Base-by-base conservation (phyloP, 164 flowering plant genomes). In the Kingdonia uniflora region DNA sequence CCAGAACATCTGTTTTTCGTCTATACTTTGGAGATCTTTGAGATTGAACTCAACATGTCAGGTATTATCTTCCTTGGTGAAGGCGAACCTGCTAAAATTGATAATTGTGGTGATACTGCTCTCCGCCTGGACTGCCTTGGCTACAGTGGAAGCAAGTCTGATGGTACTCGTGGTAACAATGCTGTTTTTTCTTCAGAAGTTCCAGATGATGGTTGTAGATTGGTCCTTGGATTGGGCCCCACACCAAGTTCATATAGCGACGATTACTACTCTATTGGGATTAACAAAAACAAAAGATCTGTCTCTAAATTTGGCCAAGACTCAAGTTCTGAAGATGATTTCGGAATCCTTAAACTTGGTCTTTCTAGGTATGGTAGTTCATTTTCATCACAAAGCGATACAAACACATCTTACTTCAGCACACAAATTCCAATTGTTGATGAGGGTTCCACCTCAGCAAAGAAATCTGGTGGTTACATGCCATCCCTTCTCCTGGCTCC, bases 401-500 rank as follows among this genome's bases (percentile, higher is more conserved):
- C 35, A 12, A 62, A 52, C 24, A 19, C 47, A 24, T 46, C 65
- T 46, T 53, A 22, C 55, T 53, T 44, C 8, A 55, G 43, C 46
- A 70, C 67, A 50, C 19, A 19, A 19, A 52, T 71, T 57, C 80
- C 78, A 20, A 64, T 78, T 42, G 80, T 78, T 16, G 97, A 89
- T 51, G 94, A 86, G 69, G 95, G 97, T 63, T 90, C 97, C 16
- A 84, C 91, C 5, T 79, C 97, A 7, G 95, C 94, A 22, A 86
- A 78, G 69, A 75, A 72, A 62, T 80, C 95, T 12, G 95, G 92
- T 63, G 94, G 97, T 23, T 89, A 82, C 51, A 84, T 87, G 89
- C 84, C 84, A 38, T 74, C 85, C 12, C 87, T 87, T 55, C 80
- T 82, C 49, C 61, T 81, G 54, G 95, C 85, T 42, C 89, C 97